Conservation (phyloP, 148 eudicot species). For the Fagopyrum homotropicum region DNA sequence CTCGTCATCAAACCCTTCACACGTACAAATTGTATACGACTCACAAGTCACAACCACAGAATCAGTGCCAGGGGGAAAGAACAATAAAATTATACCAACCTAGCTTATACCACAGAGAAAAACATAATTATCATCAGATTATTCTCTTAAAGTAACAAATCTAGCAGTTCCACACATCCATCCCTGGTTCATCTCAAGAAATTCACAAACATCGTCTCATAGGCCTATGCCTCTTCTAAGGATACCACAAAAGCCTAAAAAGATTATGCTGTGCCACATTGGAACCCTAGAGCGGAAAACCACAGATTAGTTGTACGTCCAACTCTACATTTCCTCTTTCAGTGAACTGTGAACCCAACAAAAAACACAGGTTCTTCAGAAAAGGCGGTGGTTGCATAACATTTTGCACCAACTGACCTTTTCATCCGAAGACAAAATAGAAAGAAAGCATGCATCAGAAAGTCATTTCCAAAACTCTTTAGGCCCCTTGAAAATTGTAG, state of each 20-base stretch:
- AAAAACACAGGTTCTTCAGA: background rate
- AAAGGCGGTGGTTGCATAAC: background rate
- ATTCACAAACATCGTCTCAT: background rate
- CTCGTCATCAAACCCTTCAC: slow-evolving; percentile 47
- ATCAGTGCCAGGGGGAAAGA: background rate
- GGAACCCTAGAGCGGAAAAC: background rate
- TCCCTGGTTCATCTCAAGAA: background rate
- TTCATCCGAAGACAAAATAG: background rate
- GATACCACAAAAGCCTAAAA: background rate
- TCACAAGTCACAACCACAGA: slow-evolving; percentile 4
- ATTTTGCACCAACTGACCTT: background rate
- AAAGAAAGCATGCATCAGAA: too few species aligned
- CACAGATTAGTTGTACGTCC: background rate
- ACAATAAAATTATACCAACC: background rate
- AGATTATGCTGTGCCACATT: background rate
- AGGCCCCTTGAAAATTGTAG: background rate
- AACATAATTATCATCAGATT: background rate
- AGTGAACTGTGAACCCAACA: background rate
- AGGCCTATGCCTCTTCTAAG: background rate
- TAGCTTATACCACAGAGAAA: too few species aligned
- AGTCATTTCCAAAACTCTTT: background rate
- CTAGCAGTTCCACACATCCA: background rate
- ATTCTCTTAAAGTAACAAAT: background rate
- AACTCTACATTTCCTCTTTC: background rate
- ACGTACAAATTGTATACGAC: slow-evolving; percentile 3